These are phyloP conservation scores for Paspalum notatum DNA, from an alignment of 176 grass and related monocot genomes.

Conservation along the genomic window DNA sequence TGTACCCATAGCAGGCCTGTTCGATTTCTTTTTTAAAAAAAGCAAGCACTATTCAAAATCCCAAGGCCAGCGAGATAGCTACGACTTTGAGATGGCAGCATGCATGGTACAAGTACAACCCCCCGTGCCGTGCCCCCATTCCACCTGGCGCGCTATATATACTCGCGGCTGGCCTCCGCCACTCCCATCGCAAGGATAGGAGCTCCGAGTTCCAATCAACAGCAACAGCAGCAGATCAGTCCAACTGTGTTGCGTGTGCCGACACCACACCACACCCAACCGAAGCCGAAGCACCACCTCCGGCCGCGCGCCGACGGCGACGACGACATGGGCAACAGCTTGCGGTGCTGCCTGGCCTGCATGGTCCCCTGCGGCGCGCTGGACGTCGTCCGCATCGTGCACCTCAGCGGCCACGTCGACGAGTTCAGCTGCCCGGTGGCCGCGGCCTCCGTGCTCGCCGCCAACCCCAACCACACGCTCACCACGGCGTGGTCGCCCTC, in stretches of 20 bases:
- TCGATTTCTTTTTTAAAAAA: neutral
- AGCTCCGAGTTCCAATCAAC: neutral
- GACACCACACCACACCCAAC: too few species aligned
- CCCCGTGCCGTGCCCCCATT: slow-evolving; percentile 17
- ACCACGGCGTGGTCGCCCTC: slow-evolving; percentile 71
- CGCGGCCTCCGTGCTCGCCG: slow-evolving; percentile 62
- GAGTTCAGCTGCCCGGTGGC: slow-evolving; percentile 77
- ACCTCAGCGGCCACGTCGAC: slow-evolving; percentile 80
- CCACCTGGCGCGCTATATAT: slow-evolving; percentile 58
- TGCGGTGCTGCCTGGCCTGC: slow-evolving; percentile 88
- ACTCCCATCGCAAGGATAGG: slow-evolving; percentile 28
- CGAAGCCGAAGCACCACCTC: too few species aligned
- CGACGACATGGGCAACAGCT: slow-evolving; percentile 81
- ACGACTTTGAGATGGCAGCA: slow-evolving; percentile 40
- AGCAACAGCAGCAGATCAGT: slow-evolving; percentile 3
- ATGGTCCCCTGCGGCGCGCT: slow-evolving; percentile 88
- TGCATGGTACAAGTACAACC: slow-evolving; percentile 7
- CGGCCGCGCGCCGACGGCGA: neutral
- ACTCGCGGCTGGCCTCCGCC: slow-evolving; percentile 14
- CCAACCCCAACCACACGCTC: slow-evolving; percentile 82
- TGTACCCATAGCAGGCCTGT: neutral
- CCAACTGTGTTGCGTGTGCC: too few species aligned
- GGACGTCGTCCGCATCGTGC: slow-evolving; percentile 86
- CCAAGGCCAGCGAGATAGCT: slow-evolving; percentile 33
- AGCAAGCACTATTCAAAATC: neutral